Percentiles rank a stretch among this genome's conserved stretches.
phyloP scores from a whole-genome alignment of 441 rosid genomes.

The Pelargonium australe region DNA sequence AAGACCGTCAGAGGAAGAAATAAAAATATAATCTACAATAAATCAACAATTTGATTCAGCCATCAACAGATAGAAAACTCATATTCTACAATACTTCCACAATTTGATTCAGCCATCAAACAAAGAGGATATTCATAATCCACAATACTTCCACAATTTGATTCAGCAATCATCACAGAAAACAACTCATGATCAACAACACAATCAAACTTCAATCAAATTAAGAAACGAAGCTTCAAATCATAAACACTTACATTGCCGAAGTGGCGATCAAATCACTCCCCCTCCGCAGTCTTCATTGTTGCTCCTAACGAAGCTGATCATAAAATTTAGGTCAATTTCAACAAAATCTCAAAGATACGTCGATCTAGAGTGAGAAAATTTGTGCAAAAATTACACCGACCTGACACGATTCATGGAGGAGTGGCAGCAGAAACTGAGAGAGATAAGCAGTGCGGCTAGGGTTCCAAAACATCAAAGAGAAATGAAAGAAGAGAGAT shows the following conservation, averaged over 20 bases:
- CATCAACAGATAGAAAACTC: no score
- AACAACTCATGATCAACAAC: background rate
- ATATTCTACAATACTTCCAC: no score
- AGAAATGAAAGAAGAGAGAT: conserved; percentile 22
- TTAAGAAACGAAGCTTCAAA: background rate
- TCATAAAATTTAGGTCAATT: background rate
- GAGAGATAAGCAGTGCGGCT: conserved; percentile 18
- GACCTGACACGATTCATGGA: no score
- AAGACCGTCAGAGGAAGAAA: no score
- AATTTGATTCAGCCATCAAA: no score
- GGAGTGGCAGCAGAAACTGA: conserved; percentile 20
- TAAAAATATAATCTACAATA: no score
- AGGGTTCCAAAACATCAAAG: conserved; percentile 11
- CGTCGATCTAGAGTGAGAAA: no score
- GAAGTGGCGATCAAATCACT: conserved; percentile 79
- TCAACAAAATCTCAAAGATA: no score
- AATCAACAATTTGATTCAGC: no score
- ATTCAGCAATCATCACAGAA: background rate
- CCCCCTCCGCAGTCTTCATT: conserved; percentile 64
- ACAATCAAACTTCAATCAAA: background rate
- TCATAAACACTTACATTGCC: conserved; percentile 50
- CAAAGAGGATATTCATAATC: no score
- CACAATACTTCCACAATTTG: background rate
- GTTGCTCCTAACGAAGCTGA: conserved; percentile 45
- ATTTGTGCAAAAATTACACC: no score